Evolutionary conservation across 2,329 filamentous ascomycete genomes (phyloP).

Genomic region (Xylaria hypoxylon): DNA sequence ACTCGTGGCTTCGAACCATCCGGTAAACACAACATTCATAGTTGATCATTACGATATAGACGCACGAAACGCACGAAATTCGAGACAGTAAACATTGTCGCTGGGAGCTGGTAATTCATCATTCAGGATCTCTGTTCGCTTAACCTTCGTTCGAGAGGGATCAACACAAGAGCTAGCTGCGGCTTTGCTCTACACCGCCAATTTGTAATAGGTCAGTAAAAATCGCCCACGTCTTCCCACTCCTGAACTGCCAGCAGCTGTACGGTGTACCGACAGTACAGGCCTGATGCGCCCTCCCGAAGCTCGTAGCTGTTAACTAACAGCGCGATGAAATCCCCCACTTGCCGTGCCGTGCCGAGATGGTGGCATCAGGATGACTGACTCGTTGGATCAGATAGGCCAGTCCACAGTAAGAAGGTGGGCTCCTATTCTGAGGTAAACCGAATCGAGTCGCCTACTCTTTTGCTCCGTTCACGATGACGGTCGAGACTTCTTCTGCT

Average conservation of each 20-base stretch:
- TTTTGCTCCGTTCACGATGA: conserved; percentile 8
- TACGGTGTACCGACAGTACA: conserved; percentile 2
- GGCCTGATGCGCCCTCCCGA: background rate
- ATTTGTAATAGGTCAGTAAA: conserved; percentile 35
- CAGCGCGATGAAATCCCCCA: conserved; percentile 26
- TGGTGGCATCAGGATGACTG: conserved; percentile 23
- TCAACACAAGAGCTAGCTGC: background rate
- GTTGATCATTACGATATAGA: background rate
- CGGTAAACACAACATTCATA: background rate
- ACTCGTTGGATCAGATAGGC: conserved; percentile 31
- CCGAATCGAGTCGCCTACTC: background rate
- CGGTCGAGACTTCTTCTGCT: conserved; percentile 19
- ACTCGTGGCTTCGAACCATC: background rate
- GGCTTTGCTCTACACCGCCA: background rate
- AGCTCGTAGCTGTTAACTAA: conserved; percentile 2
- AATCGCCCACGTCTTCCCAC: conserved; percentile 10
- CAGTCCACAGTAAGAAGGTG: conserved; percentile 2
- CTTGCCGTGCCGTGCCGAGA: conserved; percentile 31
- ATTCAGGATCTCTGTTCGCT: background rate
- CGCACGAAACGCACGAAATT: no score
- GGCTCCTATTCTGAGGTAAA: conserved; percentile 7
- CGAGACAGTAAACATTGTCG: background rate
- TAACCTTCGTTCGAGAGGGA: background rate
- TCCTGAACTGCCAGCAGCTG: conserved; percentile 5
- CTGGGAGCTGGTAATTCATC: background rate